phyloP scores from a whole-genome alignment of 2,329 filamentous ascomycete genomes.

The Didymella keratinophila region DNA sequence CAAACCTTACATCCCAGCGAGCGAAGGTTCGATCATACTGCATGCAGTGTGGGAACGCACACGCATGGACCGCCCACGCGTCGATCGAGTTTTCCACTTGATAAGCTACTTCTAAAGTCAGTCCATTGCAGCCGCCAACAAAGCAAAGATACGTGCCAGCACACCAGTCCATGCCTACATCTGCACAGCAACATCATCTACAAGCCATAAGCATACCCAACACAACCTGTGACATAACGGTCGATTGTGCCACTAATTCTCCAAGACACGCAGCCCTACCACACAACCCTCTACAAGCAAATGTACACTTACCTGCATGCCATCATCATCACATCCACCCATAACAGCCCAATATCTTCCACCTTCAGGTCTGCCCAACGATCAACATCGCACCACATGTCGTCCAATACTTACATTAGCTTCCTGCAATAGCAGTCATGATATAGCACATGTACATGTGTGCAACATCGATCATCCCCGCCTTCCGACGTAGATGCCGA shows the following conservation, averaged over 20 bases:
- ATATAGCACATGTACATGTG: background rate
- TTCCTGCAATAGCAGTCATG: background rate
- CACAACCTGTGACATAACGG: background rate
- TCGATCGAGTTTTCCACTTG: background rate
- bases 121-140: background rate
- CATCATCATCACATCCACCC: background rate
- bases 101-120: background rate
- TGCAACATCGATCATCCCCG: slow-evolving; percentile 9
- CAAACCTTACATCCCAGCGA: background rate
- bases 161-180: background rate
- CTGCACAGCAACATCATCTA: background rate
- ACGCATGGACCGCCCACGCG: background rate
- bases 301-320: background rate
- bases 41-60: background rate
- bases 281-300: background rate
- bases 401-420: background rate
- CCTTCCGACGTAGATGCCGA: slow-evolving; percentile 16
- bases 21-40: background rate
- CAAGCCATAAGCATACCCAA: background rate
- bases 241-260: background rate
- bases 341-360: background rate
- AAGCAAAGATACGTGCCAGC: background rate
- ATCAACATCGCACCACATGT: background rate
- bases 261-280: background rate
- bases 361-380: background rate